Percentiles rank a stretch among this genome's conserved stretches.
phyloP scores from a whole-genome alignment of 1,284 basidiomycete species.

The Trichosporon sp. region DNA sequence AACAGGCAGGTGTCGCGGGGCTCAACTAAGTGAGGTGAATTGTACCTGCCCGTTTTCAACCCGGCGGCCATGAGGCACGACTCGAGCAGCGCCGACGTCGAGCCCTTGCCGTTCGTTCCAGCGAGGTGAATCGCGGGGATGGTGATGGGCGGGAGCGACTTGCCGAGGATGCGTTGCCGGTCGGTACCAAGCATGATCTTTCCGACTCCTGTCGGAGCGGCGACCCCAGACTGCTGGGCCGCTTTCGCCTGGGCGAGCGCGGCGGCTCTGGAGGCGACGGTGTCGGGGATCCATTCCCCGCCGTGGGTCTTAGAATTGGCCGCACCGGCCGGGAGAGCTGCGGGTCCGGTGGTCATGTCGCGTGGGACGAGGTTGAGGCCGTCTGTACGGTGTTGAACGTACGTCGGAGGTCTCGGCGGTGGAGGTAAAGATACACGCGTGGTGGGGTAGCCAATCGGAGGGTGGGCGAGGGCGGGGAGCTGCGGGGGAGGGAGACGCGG shows the following conservation, averaged over 20 bases:
- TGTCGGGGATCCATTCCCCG: constrained; percentile 1
- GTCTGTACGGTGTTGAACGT: not conserved
- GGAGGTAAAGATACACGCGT: constrained; percentile 3
- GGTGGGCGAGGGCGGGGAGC: not conserved
- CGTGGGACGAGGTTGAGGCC: not conserved
- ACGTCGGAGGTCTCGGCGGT: not conserved
- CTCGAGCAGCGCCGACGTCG: constrained; percentile 75
- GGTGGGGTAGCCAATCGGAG: not conserved
- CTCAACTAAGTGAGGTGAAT: constrained; percentile 83
- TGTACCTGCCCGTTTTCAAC: constrained; percentile 74
- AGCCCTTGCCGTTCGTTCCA: constrained; percentile 97
- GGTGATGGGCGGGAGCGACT: constrained; percentile 60
- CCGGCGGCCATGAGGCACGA: constrained; percentile 63
- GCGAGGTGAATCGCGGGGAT: constrained; percentile 88
- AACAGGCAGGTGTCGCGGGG: constrained; percentile 74
- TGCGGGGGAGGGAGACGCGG: not conserved
- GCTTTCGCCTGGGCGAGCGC: not conserved
- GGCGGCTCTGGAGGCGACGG: not conserved
- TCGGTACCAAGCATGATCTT: constrained; percentile 72
- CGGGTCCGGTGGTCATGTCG: not conserved
- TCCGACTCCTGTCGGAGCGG: constrained; percentile 21
- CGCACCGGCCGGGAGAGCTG: not conserved
- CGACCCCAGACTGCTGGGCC: not conserved
- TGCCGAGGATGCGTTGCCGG: constrained; percentile 62
- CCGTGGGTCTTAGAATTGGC: not conserved